Evolutionary conservation across 768 basidiomycete species (phyloP), one percentile per base, ranked within the genome.

Genomic region (Tulasnella sp.): DNA sequence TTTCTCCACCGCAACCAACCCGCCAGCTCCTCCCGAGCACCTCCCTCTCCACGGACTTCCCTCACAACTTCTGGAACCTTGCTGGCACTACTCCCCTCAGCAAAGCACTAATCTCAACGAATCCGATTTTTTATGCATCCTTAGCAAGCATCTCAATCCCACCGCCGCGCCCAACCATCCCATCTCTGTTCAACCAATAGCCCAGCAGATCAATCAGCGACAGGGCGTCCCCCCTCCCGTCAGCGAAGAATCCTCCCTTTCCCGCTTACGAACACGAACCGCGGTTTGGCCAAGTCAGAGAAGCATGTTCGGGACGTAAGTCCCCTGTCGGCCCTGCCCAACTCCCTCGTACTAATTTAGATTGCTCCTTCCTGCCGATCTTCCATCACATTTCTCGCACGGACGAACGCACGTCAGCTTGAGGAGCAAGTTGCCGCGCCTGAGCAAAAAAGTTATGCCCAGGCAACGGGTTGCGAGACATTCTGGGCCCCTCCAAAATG

Each of bases 291-390:
- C 25, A 70, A 75, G 49, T 36, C 67, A 71, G 97, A 99, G 85
- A 94, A 93, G 80, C 96, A 97, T 82, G 94, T 99, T 79, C 95
- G 94, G 82, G 96, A 97, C 82, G 96, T 97, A 81, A 85, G 94
- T 87, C n/a, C n/a, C n/a, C n/a, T n/a, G n/a, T n/a, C n/a, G n/a
- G n/a, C n/a, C n/a, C n/a, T n/a, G n/a, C n/a, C n/a, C n/a, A n/a
- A n/a, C n/a, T n/a, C n/a, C n/a, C n/a, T n/a, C n/a, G n/a, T n/a
- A n/a, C n/a, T n/a, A n/a, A n/a, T n/a, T n/a, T n/a, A n/a, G n/a
- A n/a, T n/a, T n/a, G n/a, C n/a, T n/a, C n/a, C n/a, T n/a, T n/a
- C n/a, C n/a, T n/a, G n/a, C n/a, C n/a, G n/a, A n/a, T n/a, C n/a
- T n/a, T n/a, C n/a, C n/a, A n/a, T n/a, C n/a, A n/a, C n/a, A n/a